Base-by-base conservation (phyloP, 1,139 yeast genomes). In the Candida dubliniensis region DNA sequence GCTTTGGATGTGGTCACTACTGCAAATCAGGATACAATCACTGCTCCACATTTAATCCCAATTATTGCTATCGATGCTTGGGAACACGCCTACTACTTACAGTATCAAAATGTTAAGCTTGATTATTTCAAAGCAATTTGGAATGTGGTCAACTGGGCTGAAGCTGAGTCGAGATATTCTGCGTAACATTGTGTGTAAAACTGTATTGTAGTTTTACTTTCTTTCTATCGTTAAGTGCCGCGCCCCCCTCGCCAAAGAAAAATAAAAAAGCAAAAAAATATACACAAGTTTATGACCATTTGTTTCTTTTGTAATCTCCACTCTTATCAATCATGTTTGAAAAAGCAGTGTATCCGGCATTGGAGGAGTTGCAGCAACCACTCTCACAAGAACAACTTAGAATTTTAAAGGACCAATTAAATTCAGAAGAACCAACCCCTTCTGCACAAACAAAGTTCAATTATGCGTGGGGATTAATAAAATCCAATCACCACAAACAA, bases 391-490 rank as follows among this genome's bases (percentile, higher is more conserved):
- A 84, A 47, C 95, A 93, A 59, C 73, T 95, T 39, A 82, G 79
- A 13, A 77, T 90, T 3, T 76, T 93, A 34, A 82, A 80, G 49
- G 79, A 84, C 56, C 97, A 91, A 56, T 88, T 89, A 38, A 79
- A 82, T 31, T 73, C 85, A 2, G 99, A 95, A 61, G 84, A 87
- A 34, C 95, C 95, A 8, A 71, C 77, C 41, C 91, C 89, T 0
- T 76, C 90, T 0, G 76, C 88, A 0, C 97, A 89, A 62, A 85
- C 96, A 3, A 79, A 82, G 47, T 95, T 95, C 74, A 95, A 93
- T 64, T 88, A 87, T 57, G 96, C 97, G 0, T 95, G 99, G 99
- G 99, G 96, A 1, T 71, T 93, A 43, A 80, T 95, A 50, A 90
- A 90, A 60, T 82, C 96, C 4, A 58, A 65, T 41, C 69, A 73